Evolutionary conservation across 805 yeast species (phyloP).

Genomic region (Candida easanensis): DNA sequence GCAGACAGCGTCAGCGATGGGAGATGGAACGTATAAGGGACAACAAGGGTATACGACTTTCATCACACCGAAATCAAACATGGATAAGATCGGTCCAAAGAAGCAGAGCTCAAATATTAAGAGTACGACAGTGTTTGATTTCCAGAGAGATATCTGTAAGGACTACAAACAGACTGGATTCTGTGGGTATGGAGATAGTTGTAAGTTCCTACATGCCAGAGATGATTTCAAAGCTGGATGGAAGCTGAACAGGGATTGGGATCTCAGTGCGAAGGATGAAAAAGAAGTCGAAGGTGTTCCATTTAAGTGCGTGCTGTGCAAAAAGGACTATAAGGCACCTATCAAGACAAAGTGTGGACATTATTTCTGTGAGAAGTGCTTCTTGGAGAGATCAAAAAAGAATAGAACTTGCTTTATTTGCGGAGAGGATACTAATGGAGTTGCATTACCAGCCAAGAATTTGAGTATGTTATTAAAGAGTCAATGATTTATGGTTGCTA

Average conservation of each 20-base stretch:
- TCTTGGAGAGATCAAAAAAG: slow-evolving; percentile 42
- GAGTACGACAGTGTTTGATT: slow-evolving; percentile 73
- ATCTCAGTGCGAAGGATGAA: slow-evolving; percentile 29
- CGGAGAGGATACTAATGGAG: slow-evolving; percentile 57
- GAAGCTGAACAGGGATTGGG: slow-evolving; percentile 74
- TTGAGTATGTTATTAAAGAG: slow-evolving; percentile 23
- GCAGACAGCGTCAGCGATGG: slow-evolving; percentile 15
- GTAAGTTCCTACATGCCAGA: slow-evolving; percentile 89
- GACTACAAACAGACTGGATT: slow-evolving; percentile 89
- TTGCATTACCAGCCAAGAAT: slow-evolving; percentile 50
- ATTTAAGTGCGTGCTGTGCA: slow-evolving; percentile 62
- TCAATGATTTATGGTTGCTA: background rate
- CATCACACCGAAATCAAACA: slow-evolving; percentile 21
- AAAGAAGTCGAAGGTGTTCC: slow-evolving; percentile 40
- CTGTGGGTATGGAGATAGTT: slow-evolving; percentile 96
- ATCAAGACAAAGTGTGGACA: slow-evolving; percentile 62
- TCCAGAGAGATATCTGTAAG: slow-evolving; percentile 91
- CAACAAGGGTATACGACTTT: slow-evolving; percentile 25
- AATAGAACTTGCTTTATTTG: slow-evolving; percentile 55
- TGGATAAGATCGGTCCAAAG: slow-evolving; percentile 35
- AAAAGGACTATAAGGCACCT: slow-evolving; percentile 50
- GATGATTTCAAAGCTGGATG: slow-evolving; percentile 77
- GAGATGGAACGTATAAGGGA: slow-evolving; percentile 30
- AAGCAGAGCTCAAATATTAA: slow-evolving; percentile 47
- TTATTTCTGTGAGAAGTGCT: slow-evolving; percentile 62